Percentiles rank a stretch among this genome's conserved stretches.
Evolutionary conservation across 2,329 filamentous ascomycete species (phyloP).

Genomic region (Sporothrix humicola): DNA sequence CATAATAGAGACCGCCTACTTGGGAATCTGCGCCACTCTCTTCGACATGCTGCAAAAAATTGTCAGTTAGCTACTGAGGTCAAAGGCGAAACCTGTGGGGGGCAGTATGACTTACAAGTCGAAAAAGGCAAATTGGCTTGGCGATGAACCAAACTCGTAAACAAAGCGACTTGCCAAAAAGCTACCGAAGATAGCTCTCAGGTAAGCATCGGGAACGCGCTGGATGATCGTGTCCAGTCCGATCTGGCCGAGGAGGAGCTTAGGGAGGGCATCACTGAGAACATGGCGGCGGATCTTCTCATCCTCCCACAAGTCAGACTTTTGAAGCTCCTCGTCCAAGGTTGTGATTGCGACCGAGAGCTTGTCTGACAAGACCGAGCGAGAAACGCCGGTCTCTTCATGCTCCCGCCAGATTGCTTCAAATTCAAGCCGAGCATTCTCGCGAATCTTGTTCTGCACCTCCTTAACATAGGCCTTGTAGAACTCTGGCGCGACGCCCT

Average conservation of each 20-base stretch:
- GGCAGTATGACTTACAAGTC: slow-evolving; percentile 75
- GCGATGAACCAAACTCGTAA: slow-evolving; percentile 90
- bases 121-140: slow-evolving; percentile 97
- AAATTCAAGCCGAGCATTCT: slow-evolving; percentile 92
- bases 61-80: slow-evolving; percentile 23
- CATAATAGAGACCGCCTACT: background rate
- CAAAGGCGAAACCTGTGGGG: background rate
- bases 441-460: slow-evolving; percentile 87
- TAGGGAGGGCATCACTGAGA: slow-evolving; percentile 82
- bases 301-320: slow-evolving; percentile 89
- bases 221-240: slow-evolving; percentile 85
- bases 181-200: slow-evolving; percentile 93
- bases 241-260: slow-evolving; percentile 83
- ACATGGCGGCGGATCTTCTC: slow-evolving; percentile 77
- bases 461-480: slow-evolving; percentile 92
- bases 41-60: slow-evolving; percentile 64
- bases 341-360: slow-evolving; percentile 93
- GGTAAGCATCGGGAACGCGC: slow-evolving; percentile 88
- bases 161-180: slow-evolving; percentile 95
- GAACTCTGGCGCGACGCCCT: slow-evolving; percentile 80
- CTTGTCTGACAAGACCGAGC: slow-evolving; percentile 89
- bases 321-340: slow-evolving; percentile 93
- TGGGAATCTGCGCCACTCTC: slow-evolving; percentile 51
- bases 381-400: slow-evolving; percentile 75
- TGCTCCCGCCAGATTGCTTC: slow-evolving; percentile 98